Base-by-base conservation (phyloP, 331 rosid species). In the Cydonia oblonga region DNA sequence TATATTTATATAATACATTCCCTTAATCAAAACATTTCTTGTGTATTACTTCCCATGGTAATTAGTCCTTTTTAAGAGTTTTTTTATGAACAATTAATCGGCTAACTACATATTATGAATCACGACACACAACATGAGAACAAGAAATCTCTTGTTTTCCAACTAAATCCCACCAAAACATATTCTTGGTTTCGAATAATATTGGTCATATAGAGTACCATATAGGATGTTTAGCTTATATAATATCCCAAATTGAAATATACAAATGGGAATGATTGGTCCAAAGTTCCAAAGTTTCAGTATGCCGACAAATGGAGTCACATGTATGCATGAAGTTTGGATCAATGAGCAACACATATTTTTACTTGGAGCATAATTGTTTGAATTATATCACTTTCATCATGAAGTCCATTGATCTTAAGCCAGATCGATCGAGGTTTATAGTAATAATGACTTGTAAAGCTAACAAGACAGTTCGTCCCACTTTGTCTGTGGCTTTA, bases 271-370 rank as follows among this genome's bases (percentile, higher is more conserved):
- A 22, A 70, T 9, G 24, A 18, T 66, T 38, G 26, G 75, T 65
- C 44, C n/a, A 58, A 61, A 51, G 7, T 81, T 65, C 44, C n/a
- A 58, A 61, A 51, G 7, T 81, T 80, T 67, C 78, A 40, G 26
- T 51, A 60, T 53, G 75, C 35, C 24, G 78, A 76, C 81, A 76
- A 72, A 67, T 60, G 68, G 54, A 73, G 22, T 75, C 75, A 75
- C 77, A 66, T 75, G 82, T 28, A 11, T 56, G 68, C 74, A 68
- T 42, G 49, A 75, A 44, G 49, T 63, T 61, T 69, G 74, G 58
- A 69, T 5, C 18, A 68, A 23, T 19, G 9, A 53, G 61, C 38
- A 38, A 7, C 16, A 25, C 5, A 7, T 20, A 7, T 2, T n/a
- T n/a, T n/a, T n/a, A 25, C 42, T 46, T 71, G 20, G 19, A 0